Conservation (phyloP, 208 protist species). For the Trichomonas gallinae region DNA sequence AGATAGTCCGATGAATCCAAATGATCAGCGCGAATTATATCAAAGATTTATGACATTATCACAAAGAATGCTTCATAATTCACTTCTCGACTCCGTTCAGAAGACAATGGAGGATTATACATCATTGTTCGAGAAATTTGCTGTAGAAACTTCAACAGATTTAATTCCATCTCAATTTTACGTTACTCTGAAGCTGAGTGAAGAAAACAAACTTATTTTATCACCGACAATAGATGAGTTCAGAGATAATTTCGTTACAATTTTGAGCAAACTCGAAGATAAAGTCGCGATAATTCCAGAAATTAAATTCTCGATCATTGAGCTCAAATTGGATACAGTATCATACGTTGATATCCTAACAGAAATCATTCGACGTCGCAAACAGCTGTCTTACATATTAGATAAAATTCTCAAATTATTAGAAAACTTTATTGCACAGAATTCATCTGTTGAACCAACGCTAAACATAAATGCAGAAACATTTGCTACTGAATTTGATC, state of each 20-base stretch:
- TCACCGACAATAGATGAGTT: not conserved
- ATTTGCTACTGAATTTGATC: not conserved
- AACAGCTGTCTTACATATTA: not conserved
- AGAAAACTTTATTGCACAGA: not conserved
- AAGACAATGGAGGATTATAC: not conserved
- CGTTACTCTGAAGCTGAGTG: not conserved
- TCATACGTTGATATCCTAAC: not conserved
- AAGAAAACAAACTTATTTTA: not conserved
- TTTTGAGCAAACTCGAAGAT: not conserved
- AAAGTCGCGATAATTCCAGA: not conserved
- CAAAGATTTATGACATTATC: not conserved
- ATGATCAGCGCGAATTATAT: not conserved
- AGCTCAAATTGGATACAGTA: not conserved
- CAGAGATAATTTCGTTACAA: not conserved
- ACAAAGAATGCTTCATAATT: not conserved
- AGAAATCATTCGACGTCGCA: not conserved
- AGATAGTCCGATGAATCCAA: too few relatives aligned
- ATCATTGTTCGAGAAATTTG: not conserved
- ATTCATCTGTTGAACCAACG: not conserved
- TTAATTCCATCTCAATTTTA: not conserved
- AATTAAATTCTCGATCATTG: not conserved
- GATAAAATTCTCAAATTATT: not conserved
- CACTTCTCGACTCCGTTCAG: not conserved
- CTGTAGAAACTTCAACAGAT: not conserved
- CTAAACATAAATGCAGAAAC: not conserved